These are phyloP conservation scores for Populus hybrid DNA, from an alignment of 441 rosid species.

Conservation along the genomic window DNA sequence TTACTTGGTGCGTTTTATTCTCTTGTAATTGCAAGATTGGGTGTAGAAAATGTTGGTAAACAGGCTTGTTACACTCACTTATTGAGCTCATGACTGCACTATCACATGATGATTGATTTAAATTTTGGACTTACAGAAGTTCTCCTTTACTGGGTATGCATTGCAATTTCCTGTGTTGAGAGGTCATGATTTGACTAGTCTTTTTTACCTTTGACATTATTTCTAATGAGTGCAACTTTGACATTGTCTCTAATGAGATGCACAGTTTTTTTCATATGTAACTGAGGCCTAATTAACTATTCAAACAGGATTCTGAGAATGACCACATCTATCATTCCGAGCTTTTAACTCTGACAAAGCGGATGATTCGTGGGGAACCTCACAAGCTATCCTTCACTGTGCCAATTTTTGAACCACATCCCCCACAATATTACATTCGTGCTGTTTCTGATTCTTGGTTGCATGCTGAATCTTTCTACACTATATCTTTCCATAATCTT, in stretches of 20 bases:
- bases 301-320: constrained; percentile 89
- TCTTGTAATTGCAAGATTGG: background rate
- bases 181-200: too few relatives aligned
- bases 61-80: too few relatives aligned
- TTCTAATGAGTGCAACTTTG: background rate
- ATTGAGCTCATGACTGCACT: too few relatives aligned
- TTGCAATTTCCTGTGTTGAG: too few relatives aligned
- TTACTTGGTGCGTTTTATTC: background rate
- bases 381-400: constrained; percentile 94
- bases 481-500: constrained; percentile 90
- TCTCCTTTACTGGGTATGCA: too few relatives aligned
- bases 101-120: too few relatives aligned
- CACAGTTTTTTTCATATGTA: constrained; percentile 8
- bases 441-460: constrained; percentile 99
- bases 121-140: too few relatives aligned
- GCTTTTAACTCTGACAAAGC: constrained; percentile 89
- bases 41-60: background rate
- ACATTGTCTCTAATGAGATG: background rate
- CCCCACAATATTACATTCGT: constrained; percentile 95
- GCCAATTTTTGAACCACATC: constrained; percentile 99
- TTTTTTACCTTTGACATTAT: too few relatives aligned
- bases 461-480: constrained; percentile 91
- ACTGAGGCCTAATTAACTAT: constrained; percentile 14
- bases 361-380: constrained; percentile 84
- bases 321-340: constrained; percentile 99